phyloP scores from a whole-genome alignment of 306 rosid species.

The Quercus glauca region DNA sequence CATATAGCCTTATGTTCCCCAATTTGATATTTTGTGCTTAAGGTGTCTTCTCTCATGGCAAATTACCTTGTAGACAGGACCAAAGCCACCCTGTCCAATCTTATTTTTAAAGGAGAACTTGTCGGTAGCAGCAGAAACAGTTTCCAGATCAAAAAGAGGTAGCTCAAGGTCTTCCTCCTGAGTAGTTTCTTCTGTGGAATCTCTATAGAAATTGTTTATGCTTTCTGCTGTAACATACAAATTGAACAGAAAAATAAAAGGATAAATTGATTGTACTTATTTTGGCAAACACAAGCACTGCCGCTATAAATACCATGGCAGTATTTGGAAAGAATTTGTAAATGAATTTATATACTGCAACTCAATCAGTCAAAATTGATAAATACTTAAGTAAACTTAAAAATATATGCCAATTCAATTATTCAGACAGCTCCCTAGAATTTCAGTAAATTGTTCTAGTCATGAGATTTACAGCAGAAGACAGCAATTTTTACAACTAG shows the following conservation, averaged over 20 bases:
- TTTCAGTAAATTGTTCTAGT: background rate
- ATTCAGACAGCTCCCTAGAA: background rate
- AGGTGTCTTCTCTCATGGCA: background rate
- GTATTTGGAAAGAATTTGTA: too few species aligned
- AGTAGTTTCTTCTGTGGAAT: background rate
- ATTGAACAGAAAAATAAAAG: background rate
- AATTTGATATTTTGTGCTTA: background rate
- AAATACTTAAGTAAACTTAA: background rate
- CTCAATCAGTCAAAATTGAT: too few species aligned
- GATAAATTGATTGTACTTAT: background rate
- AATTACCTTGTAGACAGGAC: constrained; percentile 45
- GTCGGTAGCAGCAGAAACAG: constrained; percentile 38
- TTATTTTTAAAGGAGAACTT: constrained; percentile 32
- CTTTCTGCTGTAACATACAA: background rate
- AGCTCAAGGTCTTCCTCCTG: constrained; percentile 27
- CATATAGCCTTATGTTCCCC: background rate
- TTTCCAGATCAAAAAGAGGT: constrained; percentile 31
- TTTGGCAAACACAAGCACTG: background rate
- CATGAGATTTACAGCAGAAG: background rate
- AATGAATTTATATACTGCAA: too few species aligned
- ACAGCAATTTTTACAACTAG: background rate
- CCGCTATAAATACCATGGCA: background rate
- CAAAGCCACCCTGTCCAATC: constrained; percentile 58
- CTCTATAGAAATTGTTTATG: background rate
- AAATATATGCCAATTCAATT: background rate